These are phyloP conservation scores for Boletus fagicola DNA, from an alignment of 768 basidiomycete genomes.

Conservation along the genomic window DNA sequence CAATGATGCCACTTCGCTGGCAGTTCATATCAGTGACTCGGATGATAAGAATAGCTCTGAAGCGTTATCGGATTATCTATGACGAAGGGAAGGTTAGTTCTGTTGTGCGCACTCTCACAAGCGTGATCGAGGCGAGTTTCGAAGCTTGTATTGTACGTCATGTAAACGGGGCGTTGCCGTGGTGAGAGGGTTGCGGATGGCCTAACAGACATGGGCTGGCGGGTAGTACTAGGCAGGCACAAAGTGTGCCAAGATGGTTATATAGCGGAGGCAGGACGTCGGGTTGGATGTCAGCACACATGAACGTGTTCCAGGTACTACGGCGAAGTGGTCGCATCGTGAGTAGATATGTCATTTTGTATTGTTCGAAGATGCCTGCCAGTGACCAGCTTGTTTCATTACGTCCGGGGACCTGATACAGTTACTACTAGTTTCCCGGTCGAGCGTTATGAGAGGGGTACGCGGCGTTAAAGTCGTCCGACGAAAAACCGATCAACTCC, in stretches of 20 bases:
- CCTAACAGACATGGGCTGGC: not conserved
- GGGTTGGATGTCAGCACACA: conserved; percentile 3
- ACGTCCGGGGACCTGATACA: conserved; percentile 2
- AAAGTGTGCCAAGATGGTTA: not conserved
- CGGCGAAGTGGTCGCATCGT: not conserved
- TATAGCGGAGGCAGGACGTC: not conserved
- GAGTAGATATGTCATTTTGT: conserved; percentile 1
- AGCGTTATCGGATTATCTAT: conserved; percentile 12
- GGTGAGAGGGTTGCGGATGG: not conserved
- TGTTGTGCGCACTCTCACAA: not conserved
- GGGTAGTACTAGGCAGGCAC: not conserved
- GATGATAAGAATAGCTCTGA: not conserved
- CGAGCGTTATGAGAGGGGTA: conserved; percentile 3
- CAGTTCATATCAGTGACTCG: not conserved
- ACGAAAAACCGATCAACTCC: not conserved
- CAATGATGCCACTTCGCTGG: not conserved
- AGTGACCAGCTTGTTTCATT: conserved; percentile 12
- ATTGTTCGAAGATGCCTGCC: not conserved
- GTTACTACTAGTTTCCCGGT: not conserved
- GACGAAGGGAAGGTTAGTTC: not conserved
- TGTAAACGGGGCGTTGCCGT: conserved; percentile 10
- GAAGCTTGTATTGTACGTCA: conserved; percentile 4
- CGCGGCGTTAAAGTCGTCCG: conserved; percentile 9
- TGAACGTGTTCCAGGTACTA: not conserved
- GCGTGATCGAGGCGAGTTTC: conserved; percentile 4